A percentile compares a stretch with the other conserved stretches of the same genome.
Evolutionary conservation across 1,139 yeast species (phyloP).

Genomic region (Yamadazyma sp.): DNA sequence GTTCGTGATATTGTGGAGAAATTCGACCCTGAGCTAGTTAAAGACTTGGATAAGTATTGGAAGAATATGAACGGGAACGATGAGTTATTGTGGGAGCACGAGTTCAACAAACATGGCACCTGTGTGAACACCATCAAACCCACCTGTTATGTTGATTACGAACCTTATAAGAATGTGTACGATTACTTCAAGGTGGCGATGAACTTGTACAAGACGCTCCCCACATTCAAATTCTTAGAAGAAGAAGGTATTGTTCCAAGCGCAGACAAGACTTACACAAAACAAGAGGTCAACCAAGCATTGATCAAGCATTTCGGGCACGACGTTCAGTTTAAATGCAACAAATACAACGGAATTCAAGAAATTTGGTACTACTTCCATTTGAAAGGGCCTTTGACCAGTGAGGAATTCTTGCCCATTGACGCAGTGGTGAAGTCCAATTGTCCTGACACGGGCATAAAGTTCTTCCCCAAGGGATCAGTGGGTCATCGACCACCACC

Average conservation of each 20-base stretch:
- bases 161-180: conserved; percentile 56
- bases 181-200: conserved; percentile 76
- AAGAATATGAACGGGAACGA: conserved; percentile 75
- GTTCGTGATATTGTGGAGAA: conserved; percentile 56
- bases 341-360: conserved; percentile 59
- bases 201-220: conserved; percentile 59
- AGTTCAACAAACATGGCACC: conserved; percentile 93
- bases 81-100: conserved; percentile 84
- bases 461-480: conserved; percentile 68
- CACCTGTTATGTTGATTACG: conserved; percentile 50
- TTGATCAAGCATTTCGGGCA: conserved; percentile 59
- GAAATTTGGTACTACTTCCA: conserved; percentile 93
- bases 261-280: conserved; percentile 58
- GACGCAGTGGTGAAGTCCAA: conserved; percentile 54
- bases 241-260: conserved; percentile 74
- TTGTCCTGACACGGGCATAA: conserved; percentile 73
- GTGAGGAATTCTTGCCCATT: conserved; percentile 65
- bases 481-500: conserved; percentile 29
- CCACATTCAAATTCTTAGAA: conserved; percentile 68
- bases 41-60: conserved; percentile 67
- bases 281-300: conserved; percentile 63
- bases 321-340: conserved; percentile 69
- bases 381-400: conserved; percentile 69
- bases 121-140: conserved; percentile 83
- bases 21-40: conserved; percentile 51